Evolutionary conservation across 306 rosid species (phyloP), one percentile per base, ranked within the genome.

Genomic region (Pyrus communis): DNA sequence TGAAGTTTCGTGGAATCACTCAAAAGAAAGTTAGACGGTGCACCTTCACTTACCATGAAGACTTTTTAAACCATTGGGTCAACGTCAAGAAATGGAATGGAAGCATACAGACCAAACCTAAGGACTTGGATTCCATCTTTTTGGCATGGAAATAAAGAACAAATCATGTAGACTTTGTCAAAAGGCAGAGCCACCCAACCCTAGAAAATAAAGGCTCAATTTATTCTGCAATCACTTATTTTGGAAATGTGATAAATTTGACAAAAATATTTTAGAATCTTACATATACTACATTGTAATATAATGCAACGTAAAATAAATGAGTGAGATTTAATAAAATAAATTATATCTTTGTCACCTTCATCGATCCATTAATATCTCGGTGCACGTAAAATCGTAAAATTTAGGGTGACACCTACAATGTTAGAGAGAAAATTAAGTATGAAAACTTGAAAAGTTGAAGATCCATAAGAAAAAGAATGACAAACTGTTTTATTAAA

Each of bases 401-500:
- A 21, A 17, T 15, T 49, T 49, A 5, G 2, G 5, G 5, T 49
- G 8, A 49, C 55, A 49, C 8, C 55, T 7, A 15, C 45, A 10
- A 15, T 5, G 7, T 14, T 9, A 9, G 12, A 55, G 13, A 33
- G 4, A n/a, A 30, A 30, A 69, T 10, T 52, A 42, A 7, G 63
- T 2, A 27, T 3, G 42, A 15, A 12, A 60, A 22, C 6, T 3
- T 38, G 10, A 12, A 51, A 60, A 22, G 11, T 3, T 38, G 10
- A 12, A 51, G 62, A 9, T 15, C 10, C 22, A 9, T 3, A 31
- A 51, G 3, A 28, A 85, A 87, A 89, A 89, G 88, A 91, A 87
- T 89, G 84, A 70, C 87, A 83, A 83, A 79, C 81, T 63, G 70
- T 86, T 88, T 91, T 89, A 88, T 91, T 89, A 66, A 70, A 81